Evolutionary conservation across 176 grass and related monocot genomes (phyloP).

Genomic region (Areca catechu): DNA sequence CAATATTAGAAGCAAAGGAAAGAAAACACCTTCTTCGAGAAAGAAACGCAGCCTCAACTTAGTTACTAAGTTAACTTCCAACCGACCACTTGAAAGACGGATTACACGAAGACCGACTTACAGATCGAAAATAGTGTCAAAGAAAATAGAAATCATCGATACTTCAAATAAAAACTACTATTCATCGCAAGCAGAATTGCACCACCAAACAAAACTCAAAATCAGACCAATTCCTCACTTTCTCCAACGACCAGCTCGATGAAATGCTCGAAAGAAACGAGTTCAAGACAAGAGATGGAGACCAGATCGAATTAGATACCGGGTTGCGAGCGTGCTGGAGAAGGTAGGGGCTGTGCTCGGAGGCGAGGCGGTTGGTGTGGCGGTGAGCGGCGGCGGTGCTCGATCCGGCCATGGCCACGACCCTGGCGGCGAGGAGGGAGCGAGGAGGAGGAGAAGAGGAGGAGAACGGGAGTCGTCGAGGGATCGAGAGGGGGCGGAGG

Average conservation of each 20-base stretch:
- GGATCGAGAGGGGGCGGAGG: constrained; percentile 4
- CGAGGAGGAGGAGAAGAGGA: neutral
- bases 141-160: no score
- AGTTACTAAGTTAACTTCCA: no score
- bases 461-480: constrained; percentile 1
- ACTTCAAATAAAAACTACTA: no score
- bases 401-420: constrained; percentile 17
- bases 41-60: no score
- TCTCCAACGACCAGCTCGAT: constrained; percentile 7
- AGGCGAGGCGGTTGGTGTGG: constrained; percentile 67
- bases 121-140: no score
- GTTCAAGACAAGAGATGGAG: neutral
- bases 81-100: no score
- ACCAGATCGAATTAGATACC: constrained; percentile 18
- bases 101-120: no score
- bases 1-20: no score
- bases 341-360: constrained; percentile 95
- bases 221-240: no score
- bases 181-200: no score
- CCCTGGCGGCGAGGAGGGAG: constrained; percentile 14
- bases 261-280: constrained; percentile 7
- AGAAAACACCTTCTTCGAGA: no score
- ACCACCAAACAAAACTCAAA: no score
- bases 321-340: constrained; percentile 97
- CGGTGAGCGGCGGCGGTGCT: constrained; percentile 20